Base-by-base conservation (phyloP, 768 basidiomycete genomes). In the Hypholoma fasciculare region DNA sequence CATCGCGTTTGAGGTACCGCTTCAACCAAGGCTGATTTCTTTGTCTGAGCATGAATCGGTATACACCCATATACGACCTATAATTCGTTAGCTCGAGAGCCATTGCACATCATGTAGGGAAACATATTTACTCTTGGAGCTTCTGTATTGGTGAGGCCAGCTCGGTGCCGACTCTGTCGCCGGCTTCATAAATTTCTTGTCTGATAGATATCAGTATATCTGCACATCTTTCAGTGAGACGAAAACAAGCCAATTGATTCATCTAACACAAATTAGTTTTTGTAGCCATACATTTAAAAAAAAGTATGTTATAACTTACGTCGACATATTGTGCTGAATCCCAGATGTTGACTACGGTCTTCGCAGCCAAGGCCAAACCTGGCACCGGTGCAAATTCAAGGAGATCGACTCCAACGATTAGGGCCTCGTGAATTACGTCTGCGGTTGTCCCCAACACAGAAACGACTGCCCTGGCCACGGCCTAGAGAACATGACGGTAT, bases 1-100 rank as follows among this genome's bases (percentile, higher is more conserved):
- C 89, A 39, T 89, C 86, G 43, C 89, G 82, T 66, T 86, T 85
- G 39, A 94, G 77, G 65, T 90, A 93, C 4, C 90, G 79, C 70
- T 90, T 90, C 61, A 94, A 71, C 73, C 92, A 93, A 0, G 91
- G 88, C 1, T 89, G 75, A 42, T 82, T 75, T 14, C 77, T 74
- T 61, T 90, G 85, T 61, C 83, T 86, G 54, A 76, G 65, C 26
- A 90, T 76, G 61, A 92, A 81, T 2, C 66, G 61, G 40, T 76
- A 73, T 3, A 90, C 79, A 4, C 69, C 49, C 2, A 61, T 56
- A 63, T 82, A 85, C 0, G n/a, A n/a, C n/a, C n/a, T n/a, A n/a
- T n/a, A n/a, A n/a, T n/a, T n/a, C n/a, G n/a, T n/a, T n/a, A n/a
- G n/a, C n/a, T n/a, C n/a, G n/a, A n/a, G n/a, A n/a, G n/a, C n/a